Evolutionary conservation across 257 asterid genomes (phyloP).

Genomic region (Fraxinus americana): DNA sequence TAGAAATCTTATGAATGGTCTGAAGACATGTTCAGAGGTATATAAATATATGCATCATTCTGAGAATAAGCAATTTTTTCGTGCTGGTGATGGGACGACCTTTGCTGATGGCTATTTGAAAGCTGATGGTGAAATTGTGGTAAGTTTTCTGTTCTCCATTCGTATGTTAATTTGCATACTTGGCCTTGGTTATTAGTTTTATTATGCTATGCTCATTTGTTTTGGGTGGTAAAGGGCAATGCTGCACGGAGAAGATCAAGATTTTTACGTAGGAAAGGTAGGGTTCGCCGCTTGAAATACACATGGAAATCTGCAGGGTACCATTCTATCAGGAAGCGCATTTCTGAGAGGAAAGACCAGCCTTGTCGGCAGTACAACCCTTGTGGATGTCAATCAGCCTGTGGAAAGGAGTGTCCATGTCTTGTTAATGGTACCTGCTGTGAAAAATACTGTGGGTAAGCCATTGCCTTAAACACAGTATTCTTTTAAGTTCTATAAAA

Average conservation of each 20-base stretch:
- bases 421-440: conserved; percentile 84
- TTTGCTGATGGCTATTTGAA: conserved; percentile 58
- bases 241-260: conserved; percentile 86
- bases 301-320: conserved; percentile 94
- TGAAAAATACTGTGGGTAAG: conserved; percentile 98
- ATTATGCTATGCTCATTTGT: conserved; percentile 1
- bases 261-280: conserved; percentile 86
- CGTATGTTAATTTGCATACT: conserved; percentile 8
- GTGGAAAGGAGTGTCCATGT: conserved; percentile 94
- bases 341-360: conserved; percentile 86
- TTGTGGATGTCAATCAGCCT: conserved; percentile 85
- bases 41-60: conserved; percentile 72
- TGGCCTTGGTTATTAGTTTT: conserved; percentile 19
- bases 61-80: conserved; percentile 52
- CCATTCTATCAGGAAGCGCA: conserved; percentile 81
- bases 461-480: not conserved
- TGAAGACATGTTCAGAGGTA: conserved; percentile 82
- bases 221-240: conserved; percentile 53
- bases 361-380: conserved; percentile 95
- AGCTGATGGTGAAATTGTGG: conserved; percentile 77
- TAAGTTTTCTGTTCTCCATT: conserved; percentile 35
- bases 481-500: conserved; percentile 7
- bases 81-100: conserved; percentile 52
- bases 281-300: conserved; percentile 89
- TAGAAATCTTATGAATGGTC: conserved; percentile 85